Evolutionary conservation across 2,329 filamentous ascomycete species (phyloP).

Genomic region (Exophiala viscosa): DNA sequence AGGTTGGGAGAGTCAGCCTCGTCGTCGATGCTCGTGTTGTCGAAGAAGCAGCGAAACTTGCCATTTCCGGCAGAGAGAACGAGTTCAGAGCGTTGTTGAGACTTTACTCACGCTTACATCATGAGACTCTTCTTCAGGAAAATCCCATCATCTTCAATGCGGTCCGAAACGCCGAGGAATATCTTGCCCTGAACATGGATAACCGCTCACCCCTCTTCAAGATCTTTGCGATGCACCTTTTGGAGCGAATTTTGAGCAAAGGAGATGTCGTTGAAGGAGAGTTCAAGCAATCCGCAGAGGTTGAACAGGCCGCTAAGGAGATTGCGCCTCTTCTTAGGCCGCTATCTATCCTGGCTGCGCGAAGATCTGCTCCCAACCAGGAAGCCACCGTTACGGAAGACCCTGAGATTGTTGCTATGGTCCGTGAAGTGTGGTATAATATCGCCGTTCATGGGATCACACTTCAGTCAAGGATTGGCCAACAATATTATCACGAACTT

Average conservation of each 20-base stretch:
- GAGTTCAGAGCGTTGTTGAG: constrained; percentile 86
- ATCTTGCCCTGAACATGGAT: constrained; percentile 67
- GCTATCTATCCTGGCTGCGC: constrained; percentile 77
- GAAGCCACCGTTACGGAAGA: constrained; percentile 40
- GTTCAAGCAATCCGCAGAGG: constrained; percentile 70
- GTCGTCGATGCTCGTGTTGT: constrained; percentile 82
- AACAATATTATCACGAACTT: constrained; percentile 71
- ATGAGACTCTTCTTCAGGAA: constrained; percentile 67
- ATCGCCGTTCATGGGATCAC: constrained; percentile 91
- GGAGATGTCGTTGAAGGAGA: constrained; percentile 77
- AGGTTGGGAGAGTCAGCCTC: constrained; percentile 78
- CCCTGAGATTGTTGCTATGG: constrained; percentile 67
- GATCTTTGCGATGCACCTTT: constrained; percentile 76
- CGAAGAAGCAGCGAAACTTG: constrained; percentile 72
- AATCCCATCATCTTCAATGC: constrained; percentile 67
- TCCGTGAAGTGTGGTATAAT: constrained; percentile 97
- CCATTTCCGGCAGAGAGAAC: constrained; percentile 69
- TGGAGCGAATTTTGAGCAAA: constrained; percentile 84
- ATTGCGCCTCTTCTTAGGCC: constrained; percentile 85
- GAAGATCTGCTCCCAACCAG: constrained; percentile 39
- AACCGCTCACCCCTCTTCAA: constrained; percentile 72
- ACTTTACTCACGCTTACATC: constrained; percentile 70
- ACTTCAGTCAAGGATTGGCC: constrained; percentile 67
- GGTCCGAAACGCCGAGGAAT: constrained; percentile 71
- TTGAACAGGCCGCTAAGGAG: constrained; percentile 77